Base-by-base conservation (phyloP, 2,329 filamentous ascomycete genomes). In the Bertia moriformis region DNA sequence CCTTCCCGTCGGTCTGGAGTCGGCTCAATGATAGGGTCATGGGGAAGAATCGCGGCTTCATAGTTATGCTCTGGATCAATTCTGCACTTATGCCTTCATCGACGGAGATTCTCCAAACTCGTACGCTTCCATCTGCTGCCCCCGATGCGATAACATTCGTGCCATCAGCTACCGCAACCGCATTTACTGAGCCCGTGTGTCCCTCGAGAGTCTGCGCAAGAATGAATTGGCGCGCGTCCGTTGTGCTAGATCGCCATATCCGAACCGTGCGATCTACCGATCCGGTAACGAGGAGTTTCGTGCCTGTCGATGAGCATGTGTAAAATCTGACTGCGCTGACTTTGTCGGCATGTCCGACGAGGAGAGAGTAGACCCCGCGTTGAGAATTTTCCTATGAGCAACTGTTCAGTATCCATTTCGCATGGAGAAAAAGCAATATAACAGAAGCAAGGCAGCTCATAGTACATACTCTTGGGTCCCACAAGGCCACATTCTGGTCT, bases 401-500 rank as follows among this genome's bases (percentile, higher is more conserved):
- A n/a, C 7, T 27, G n/a, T n/a, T 27, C 7, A 10, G 7, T 10
- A n/a, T n/a, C 7, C 22, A 27, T 27, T 10, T 27, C 22, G n/a
- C n/a, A n/a, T n/a, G n/a, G n/a, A n/a, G n/a, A n/a, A n/a, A n/a
- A n/a, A n/a, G n/a, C n/a, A n/a, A n/a, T n/a, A n/a, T n/a, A n/a
- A n/a, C n/a, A n/a, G n/a, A n/a, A n/a, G n/a, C n/a, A n/a, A n/a
- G n/a, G n/a, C n/a, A n/a, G n/a, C n/a, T n/a, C n/a, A 29, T 10
- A 29, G 24, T 29, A 62, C 77, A 59, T 67, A 88, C 84, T 54
- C 69, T 59, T 41, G 87, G 87, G 53, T 77, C 67, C 91, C 91
- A 98, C 30, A 96, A 55, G 33, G 87, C 89, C 49, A 98, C 71
- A 60, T 91, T 91, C 48, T 79, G 78, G 58, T 93, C 85, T 5